Percentiles rank a stretch among this genome's conserved stretches.
Evolutionary conservation across 2,329 filamentous ascomycete species (phyloP).

Genomic region (Xylaria sp.): DNA sequence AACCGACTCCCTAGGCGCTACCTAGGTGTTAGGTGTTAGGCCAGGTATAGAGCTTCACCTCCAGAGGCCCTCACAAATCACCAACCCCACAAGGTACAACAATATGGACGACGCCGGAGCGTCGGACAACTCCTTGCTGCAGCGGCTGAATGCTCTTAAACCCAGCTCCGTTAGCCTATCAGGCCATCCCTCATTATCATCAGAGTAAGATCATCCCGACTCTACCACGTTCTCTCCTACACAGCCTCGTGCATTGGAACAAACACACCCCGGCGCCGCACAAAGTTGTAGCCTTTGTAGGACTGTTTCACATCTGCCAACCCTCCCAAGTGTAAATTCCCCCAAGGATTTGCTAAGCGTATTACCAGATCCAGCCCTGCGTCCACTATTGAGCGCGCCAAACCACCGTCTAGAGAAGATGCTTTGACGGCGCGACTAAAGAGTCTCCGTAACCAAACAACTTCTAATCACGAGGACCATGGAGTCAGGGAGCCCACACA

Average conservation of each 20-base stretch:
- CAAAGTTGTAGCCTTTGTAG: neutral
- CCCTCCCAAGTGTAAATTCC: constrained; percentile 12
- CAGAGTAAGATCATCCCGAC: constrained; percentile 54
- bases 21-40: neutral
- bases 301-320: neutral
- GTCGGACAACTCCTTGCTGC: constrained; percentile 61
- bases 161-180: constrained; percentile 52
- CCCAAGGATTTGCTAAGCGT: constrained; percentile 44
- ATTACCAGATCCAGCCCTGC: constrained; percentile 39
- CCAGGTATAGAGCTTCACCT: neutral
- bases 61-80: neutral
- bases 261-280: neutral
- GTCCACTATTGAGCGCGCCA: constrained; percentile 57
- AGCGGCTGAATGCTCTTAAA: constrained; percentile 66
- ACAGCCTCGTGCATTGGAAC: constrained; percentile 12
- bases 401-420: constrained; percentile 61
- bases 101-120: constrained; percentile 41
- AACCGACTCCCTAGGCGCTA: neutral
- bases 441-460: constrained; percentile 57
- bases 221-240: neutral
- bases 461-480: constrained; percentile 20
- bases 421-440: constrained; percentile 63
- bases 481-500: constrained; percentile 31
- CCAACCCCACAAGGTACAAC: constrained; percentile 9
- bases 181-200: constrained; percentile 42